These are phyloP conservation scores for Vaucheria bursata DNA, from an alignment of 352 stramenopile species.

Conservation along the genomic window DNA sequence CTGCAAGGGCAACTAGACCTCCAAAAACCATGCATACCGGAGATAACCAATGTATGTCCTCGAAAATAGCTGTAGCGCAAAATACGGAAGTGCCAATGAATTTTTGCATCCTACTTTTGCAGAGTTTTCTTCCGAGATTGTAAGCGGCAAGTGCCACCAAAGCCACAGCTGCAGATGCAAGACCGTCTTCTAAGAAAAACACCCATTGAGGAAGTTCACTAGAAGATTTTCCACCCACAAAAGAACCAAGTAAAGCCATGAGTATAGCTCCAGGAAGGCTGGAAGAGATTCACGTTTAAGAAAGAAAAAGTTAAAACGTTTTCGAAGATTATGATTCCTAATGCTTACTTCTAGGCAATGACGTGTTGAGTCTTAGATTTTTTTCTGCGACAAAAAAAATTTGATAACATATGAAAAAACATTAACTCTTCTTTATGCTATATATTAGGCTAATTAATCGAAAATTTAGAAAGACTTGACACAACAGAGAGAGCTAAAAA, in stretches of 20 bases:
- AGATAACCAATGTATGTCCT: not conserved
- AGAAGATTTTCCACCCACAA: not conserved
- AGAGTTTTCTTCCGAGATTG: not conserved
- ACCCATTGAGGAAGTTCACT: not conserved
- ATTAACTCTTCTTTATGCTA: too few species aligned
- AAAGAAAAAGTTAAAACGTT: too few species aligned
- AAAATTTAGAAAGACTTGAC: too few species aligned
- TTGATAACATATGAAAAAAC: too few species aligned
- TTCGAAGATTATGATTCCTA: too few species aligned
- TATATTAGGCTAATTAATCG: too few species aligned
- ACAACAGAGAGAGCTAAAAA: too few species aligned
- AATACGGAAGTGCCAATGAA: not conserved
- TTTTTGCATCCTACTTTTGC: not conserved
- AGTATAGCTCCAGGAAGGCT: not conserved
- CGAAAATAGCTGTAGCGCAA: not conserved
- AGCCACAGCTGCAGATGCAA: not conserved
- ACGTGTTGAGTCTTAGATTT: too few species aligned
- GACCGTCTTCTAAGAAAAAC: not conserved
- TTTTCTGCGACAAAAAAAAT: too few species aligned
- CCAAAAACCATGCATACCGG: not conserved
- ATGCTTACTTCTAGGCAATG: too few species aligned
- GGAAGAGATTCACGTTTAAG: too few species aligned
- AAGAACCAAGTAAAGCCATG: not conserved
- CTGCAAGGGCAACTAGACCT: not conserved
- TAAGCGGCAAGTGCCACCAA: not conserved